A percentile compares a stretch with the other conserved stretches of the same genome.
Evolutionary conservation across 1,139 yeast species (phyloP).

Genomic region (Saccharomycopsis hybrid): DNA sequence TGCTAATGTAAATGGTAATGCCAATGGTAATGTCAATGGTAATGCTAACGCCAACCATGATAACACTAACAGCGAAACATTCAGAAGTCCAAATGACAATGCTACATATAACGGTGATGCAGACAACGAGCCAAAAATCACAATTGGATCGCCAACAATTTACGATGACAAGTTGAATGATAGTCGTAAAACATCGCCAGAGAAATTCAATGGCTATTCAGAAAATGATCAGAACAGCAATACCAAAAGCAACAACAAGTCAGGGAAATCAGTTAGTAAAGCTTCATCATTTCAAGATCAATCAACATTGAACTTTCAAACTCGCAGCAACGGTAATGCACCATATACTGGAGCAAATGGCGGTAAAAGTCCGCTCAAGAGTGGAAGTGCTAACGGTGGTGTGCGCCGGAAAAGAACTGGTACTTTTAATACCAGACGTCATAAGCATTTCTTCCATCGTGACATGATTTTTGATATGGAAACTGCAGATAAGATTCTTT

Average conservation of each 20-base stretch:
- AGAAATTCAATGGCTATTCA: not conserved
- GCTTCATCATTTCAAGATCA: conserved; percentile 11
- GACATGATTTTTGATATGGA: conserved; percentile 63
- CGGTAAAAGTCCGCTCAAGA: not conserved
- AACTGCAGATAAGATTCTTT: conserved; percentile 68
- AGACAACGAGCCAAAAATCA: not conserved
- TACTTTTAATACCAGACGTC: conserved; percentile 35
- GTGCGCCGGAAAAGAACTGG: conserved; percentile 29
- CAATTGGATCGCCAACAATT: not conserved
- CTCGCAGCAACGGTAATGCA: not conserved
- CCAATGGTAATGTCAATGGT: not conserved
- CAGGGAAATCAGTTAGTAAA: conserved; percentile 6
- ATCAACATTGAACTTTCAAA: not conserved
- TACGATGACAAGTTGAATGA: not conserved
- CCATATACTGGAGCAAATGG: not conserved
- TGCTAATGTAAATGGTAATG: not conserved
- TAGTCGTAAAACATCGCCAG: not conserved
- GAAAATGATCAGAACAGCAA: conserved; percentile 1
- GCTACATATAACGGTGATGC: not conserved
- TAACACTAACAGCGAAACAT: too few relatives aligned
- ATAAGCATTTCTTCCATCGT: conserved; percentile 34
- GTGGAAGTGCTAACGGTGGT: not conserved
- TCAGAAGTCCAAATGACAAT: not conserved
- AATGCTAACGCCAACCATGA: not conserved
- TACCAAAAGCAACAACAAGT: not conserved